Evolutionary conservation across 2,329 filamentous ascomycete genomes (phyloP), one percentile per base, ranked within the genome.

Genomic region (Blastomyces emzantsi): DNA sequence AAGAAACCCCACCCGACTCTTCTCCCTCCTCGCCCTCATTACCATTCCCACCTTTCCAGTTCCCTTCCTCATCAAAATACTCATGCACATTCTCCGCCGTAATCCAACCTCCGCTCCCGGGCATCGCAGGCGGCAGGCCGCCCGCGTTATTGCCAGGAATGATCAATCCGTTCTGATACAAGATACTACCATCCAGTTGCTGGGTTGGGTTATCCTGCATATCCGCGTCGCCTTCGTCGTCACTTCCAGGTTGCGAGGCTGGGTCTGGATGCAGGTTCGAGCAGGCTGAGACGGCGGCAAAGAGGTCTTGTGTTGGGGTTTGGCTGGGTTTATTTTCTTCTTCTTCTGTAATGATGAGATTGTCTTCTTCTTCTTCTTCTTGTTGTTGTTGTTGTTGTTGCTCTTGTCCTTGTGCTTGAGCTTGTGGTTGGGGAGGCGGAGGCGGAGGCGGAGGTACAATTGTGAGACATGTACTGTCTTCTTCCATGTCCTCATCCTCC

Each of bases 71-170:
- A 69, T 94, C 90, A 75, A 94, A 90, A 72, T 86, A 96, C 69
- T 96, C 85, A 67, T 88, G 81, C 73, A 96, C 87, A 70, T 97
- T 97, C 63, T 96, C 93, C 9, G 90, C 89, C 19, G 93, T 97
- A 72, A 97, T 81, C 79, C 79, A 81, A 9, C 79, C 79, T 0
- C 78, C 79, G 63, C 79, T 80, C 19, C 79, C 79, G 45, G 76
- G 77, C 69, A 81, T 74, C 3, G 79, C 76, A 43, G 79, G 79
- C 39, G 80, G 80, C 54, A 81, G 63, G 3, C 74, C 77, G 1
- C 76, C 75, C 55, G 73, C 70, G 45, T 61, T 68, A 47, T 70
- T 71, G 13, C 75, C 75, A 19, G 73, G 72, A 19, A 72, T 68
- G 17, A 75, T 71, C 62, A 78, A 65, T 8, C 77, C 76, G 52